Evolutionary conservation across 148 eudicot genomes (phyloP).

Genomic region (Tetragonia tetragonoides): DNA sequence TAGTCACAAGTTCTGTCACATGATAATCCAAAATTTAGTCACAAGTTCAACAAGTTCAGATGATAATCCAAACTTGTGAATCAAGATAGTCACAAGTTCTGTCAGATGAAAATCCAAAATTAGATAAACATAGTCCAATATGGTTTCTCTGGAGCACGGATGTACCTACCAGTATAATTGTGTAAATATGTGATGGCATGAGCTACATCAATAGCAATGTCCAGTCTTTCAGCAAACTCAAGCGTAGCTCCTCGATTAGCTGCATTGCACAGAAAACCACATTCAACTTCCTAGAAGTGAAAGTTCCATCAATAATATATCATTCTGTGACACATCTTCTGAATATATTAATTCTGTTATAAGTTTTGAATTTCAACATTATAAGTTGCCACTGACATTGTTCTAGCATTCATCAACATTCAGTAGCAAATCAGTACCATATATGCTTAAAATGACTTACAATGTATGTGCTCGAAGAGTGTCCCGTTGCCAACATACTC

Average conservation of each 20-base stretch:
- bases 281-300: neutral
- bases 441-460: conserved; percentile 33
- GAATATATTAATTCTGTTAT: neutral
- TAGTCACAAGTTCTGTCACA: too few species aligned
- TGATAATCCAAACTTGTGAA: too few species aligned
- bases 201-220: conserved; percentile 76
- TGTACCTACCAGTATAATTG: conserved; percentile 52
- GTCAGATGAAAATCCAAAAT: neutral
- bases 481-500: conserved; percentile 78
- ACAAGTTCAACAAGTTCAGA: too few species aligned
- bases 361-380: neutral
- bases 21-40: neutral
- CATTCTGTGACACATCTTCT: neutral
- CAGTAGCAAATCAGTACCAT: neutral
- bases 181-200: conserved; percentile 78
- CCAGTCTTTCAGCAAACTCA: conserved; percentile 63
- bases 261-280: conserved; percentile 22
- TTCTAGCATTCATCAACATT: neutral
- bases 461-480: conserved; percentile 65
- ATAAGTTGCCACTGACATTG: neutral
- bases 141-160: neutral
- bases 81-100: too few species aligned
- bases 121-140: neutral
- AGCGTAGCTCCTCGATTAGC: conserved; percentile 47
- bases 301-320: neutral